Conservation (phyloP, 75 land plant species). For the Selaginella moellendorffii region DNA sequence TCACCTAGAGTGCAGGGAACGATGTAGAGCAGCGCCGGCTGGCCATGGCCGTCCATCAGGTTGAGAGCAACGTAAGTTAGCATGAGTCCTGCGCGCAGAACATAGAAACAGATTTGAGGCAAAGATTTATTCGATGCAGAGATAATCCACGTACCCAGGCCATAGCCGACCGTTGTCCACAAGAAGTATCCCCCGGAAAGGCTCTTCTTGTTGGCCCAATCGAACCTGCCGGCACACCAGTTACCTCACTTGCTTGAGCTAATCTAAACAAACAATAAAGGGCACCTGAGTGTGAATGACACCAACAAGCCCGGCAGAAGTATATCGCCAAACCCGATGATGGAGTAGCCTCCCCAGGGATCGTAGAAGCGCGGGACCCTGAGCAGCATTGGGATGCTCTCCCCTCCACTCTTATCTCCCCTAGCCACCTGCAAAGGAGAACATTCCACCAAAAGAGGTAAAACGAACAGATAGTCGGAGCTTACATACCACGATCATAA, state of each 20-base stretch:
- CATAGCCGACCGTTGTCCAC: not conserved
- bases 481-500: slow-evolving; percentile 7
- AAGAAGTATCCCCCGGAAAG: not conserved
- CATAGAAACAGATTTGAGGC: not conserved
- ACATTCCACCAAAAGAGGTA: not conserved
- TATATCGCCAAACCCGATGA: slow-evolving; percentile 8
- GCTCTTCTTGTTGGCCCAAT: not conserved
- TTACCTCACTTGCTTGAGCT: not conserved
- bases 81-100: not conserved
- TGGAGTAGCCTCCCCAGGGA: slow-evolving; percentile 8
- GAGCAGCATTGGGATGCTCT: slow-evolving; percentile 6
- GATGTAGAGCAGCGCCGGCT: slow-evolving; percentile 1
- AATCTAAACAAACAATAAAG: not conserved
- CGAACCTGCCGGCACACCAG: too few species aligned
- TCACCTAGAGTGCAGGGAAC: too few species aligned
- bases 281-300: not conserved
- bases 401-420: slow-evolving; percentile 8
- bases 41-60: slow-evolving; percentile 9
- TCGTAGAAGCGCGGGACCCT: not conserved
- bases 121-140: not conserved
- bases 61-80: slow-evolving; percentile 6
- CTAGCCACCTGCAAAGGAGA: slow-evolving; percentile 1
- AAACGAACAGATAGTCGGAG: not conserved
- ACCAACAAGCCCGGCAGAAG: slow-evolving; percentile 8
- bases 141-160: not conserved